Conservation (phyloP, 352 stramenopile species). For the Phytophthora tubulina region DNA sequence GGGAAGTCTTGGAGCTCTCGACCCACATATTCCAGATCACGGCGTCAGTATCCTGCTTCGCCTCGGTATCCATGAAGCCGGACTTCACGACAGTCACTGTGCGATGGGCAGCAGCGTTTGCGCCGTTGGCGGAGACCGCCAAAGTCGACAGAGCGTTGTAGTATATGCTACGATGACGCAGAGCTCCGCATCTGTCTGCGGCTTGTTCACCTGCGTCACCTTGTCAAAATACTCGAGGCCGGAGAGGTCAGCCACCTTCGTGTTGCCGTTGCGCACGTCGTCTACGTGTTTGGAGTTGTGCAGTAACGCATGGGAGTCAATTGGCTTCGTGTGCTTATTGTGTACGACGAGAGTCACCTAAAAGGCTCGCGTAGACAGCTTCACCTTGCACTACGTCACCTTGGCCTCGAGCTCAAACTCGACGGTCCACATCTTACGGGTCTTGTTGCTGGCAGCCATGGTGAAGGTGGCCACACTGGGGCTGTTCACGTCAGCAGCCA, state of each 20-base stretch:
- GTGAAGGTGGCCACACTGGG: conserved; percentile 43
- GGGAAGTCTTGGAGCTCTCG: conserved; percentile 92
- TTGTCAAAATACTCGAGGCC: conserved; percentile 89
- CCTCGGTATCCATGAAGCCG: conserved; percentile 49
- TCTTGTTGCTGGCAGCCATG: conserved; percentile 39
- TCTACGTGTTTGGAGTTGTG: conserved; percentile 94
- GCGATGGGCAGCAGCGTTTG: conserved; percentile 43
- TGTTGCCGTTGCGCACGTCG: conserved; percentile 63
- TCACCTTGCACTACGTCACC: conserved; percentile 36
- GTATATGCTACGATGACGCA: conserved; percentile 81
- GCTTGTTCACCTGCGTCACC: conserved; percentile 70
- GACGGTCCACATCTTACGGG: conserved; percentile 53
- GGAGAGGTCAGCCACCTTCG: conserved; percentile 84
- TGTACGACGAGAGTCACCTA: conserved; percentile 79
- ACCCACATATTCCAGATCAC: conserved; percentile 95
- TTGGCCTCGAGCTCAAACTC: conserved; percentile 72
- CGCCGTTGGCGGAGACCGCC: conserved; percentile 59
- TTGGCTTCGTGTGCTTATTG: conserved; percentile 86
- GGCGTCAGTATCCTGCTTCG: conserved; percentile 58
- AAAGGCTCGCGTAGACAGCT: conserved; percentile 59
- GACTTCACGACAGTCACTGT: conserved; percentile 76
- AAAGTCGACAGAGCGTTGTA: conserved; percentile 64
- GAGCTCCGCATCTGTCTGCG: conserved; percentile 60
- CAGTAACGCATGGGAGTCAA: conserved; percentile 93
- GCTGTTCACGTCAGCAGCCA: conserved; percentile 13